phyloP scores from a whole-genome alignment of 805 yeast genomes.

The Huiozyma sinensis region DNA sequence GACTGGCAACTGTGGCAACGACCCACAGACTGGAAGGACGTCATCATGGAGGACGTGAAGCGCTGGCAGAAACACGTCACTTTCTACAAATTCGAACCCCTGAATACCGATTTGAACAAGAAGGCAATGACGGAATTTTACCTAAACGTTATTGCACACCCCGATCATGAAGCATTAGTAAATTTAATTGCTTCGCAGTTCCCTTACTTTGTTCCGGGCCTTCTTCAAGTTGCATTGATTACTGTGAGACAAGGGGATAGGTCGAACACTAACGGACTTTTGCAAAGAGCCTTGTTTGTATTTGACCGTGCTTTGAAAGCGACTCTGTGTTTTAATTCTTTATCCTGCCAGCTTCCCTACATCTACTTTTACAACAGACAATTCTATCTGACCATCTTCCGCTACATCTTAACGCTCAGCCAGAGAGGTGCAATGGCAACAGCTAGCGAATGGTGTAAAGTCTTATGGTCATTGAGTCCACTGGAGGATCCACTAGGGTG shows the following conservation, averaged over 20 bases:
- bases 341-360: conserved; percentile 60
- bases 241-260: conserved; percentile 68
- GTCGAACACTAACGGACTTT: conserved; percentile 53
- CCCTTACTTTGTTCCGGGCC: conserved; percentile 70
- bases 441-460: conserved; percentile 65
- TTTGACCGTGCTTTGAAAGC: conserved; percentile 65
- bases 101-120: conserved; percentile 27
- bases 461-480: conserved; percentile 59
- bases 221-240: conserved; percentile 70
- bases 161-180: conserved; percentile 68
- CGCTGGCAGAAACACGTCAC: conserved; percentile 34
- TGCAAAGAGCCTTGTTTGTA: conserved; percentile 69
- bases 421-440: conserved; percentile 71
- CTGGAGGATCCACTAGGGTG: conserved; percentile 79
- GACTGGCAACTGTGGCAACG: conserved; percentile 29
- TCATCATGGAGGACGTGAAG: conserved; percentile 32
- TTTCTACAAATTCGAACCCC: conserved; percentile 44
- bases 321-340: conserved; percentile 44
- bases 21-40: conserved; percentile 41
- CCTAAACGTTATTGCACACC: conserved; percentile 56
- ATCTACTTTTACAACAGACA: conserved; percentile 67
- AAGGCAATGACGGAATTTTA: conserved; percentile 40
- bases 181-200: conserved; percentile 39
- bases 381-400: conserved; percentile 61
- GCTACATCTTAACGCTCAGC: conserved; percentile 58